Evolutionary conservation across 2,329 filamentous ascomycete genomes (phyloP).

Genomic region (Fusarium metavorans): DNA sequence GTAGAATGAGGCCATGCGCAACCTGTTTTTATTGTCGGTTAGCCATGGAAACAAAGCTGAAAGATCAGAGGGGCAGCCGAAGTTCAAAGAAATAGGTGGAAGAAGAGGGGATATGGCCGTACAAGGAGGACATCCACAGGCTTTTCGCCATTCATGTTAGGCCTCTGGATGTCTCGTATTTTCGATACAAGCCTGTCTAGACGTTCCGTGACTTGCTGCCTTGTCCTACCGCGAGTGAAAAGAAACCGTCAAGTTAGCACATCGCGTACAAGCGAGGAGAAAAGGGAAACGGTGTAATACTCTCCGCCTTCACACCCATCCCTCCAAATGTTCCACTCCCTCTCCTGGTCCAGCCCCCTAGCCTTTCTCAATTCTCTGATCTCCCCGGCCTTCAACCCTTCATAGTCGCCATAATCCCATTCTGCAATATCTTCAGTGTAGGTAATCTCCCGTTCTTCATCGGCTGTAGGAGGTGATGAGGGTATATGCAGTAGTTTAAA

Average conservation of each 20-base stretch:
- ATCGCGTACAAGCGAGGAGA: not conserved
- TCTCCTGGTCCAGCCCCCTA: constrained; percentile 58
- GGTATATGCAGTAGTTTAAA: constrained; percentile 60
- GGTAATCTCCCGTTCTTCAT: constrained; percentile 47
- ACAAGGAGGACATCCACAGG: constrained; percentile 52
- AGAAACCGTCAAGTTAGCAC: not conserved
- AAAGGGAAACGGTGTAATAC: constrained; percentile 46
- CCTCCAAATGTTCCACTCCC: constrained; percentile 67
- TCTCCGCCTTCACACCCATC: constrained; percentile 70
- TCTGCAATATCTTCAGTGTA: constrained; percentile 66
- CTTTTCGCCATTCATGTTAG: constrained; percentile 54
- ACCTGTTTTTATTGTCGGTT: constrained; percentile 34
- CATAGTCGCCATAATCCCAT: constrained; percentile 74
- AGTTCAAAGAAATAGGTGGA: not conserved
- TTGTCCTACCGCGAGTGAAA: constrained; percentile 38
- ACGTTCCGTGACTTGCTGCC: constrained; percentile 53
- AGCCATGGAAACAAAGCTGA: not conserved
- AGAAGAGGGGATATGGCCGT: not conserved
- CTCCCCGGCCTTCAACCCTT: constrained; percentile 65
- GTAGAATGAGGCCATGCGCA: constrained; percentile 59
- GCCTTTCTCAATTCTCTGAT: constrained; percentile 60
- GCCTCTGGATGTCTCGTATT: constrained; percentile 54
- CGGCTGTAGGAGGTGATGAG: constrained; percentile 46
- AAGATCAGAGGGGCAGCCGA: not conserved
- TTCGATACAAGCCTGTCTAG: constrained; percentile 56